A percentile compares a stretch with the other conserved stretches of the same genome.
Conservation (phyloP, 2,329 filamentous ascomycete genomes). For the Paecilomyces formosus region DNA sequence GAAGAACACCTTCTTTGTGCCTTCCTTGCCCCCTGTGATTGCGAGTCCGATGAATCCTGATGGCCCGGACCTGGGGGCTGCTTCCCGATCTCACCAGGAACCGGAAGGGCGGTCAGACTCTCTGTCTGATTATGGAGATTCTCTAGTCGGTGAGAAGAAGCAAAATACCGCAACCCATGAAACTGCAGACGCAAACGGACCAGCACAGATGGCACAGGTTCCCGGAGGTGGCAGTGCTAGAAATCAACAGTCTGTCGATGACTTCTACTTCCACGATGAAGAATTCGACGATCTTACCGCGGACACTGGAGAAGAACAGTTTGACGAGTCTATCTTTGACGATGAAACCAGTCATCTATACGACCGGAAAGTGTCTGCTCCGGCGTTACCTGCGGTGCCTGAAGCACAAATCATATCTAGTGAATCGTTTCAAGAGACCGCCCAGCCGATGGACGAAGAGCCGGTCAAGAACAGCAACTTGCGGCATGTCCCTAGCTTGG, state of each 20-base stretch:
- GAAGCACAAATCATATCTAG: conserved; percentile 1
- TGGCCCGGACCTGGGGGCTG: conserved; percentile 8
- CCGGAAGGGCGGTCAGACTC: not conserved
- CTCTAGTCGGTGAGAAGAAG: not conserved
- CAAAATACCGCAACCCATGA: not conserved
- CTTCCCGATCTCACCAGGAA: not conserved
- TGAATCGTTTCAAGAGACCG: conserved; percentile 7
- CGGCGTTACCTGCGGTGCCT: not conserved
- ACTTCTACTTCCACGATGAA: conserved; percentile 42
- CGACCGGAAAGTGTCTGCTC: conserved; percentile 24
- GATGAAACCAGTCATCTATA: conserved; percentile 39
- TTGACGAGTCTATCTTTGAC: conserved; percentile 44
- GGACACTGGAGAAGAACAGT: conserved; percentile 23
- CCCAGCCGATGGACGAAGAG: conserved; percentile 4
- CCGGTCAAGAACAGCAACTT: conserved; percentile 12
- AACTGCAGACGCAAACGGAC: not conserved
- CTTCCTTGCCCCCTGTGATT: conserved; percentile 28
- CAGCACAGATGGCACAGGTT: not conserved
- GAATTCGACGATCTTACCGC: conserved; percentile 34
- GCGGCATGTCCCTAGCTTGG: conserved; percentile 27
- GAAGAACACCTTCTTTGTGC: conserved; percentile 25
- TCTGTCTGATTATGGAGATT: conserved; percentile 1
- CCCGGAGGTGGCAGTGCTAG: not conserved
- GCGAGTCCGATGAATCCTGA: conserved; percentile 24
- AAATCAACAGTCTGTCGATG: conserved; percentile 19